Conservation (phyloP, 148 eudicot species). For the Fallopia convolvulus region DNA sequence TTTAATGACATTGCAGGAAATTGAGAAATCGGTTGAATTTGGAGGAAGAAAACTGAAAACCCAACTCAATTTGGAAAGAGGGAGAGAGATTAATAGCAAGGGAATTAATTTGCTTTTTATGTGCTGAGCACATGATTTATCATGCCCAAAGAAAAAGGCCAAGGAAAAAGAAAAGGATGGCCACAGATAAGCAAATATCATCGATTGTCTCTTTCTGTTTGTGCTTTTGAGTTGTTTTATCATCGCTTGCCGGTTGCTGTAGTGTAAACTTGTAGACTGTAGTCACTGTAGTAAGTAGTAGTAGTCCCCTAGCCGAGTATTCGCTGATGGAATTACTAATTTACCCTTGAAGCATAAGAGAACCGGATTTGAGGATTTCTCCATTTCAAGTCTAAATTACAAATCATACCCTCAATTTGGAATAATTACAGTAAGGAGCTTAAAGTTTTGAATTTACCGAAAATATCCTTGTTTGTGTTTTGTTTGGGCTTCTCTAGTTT, state of each 20-base stretch:
- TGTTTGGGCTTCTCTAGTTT: too few relatives aligned
- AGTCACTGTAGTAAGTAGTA: too few relatives aligned
- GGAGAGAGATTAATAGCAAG: not conserved
- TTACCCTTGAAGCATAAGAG: not conserved
- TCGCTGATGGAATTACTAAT: not conserved
- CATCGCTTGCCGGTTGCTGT: not conserved
- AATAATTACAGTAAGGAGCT: not conserved
- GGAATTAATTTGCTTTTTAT: not conserved
- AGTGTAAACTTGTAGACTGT: not conserved
- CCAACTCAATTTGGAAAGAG: not conserved
- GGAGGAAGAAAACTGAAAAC: not conserved
- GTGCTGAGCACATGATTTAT: constrained; percentile 6
- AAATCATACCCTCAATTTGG: not conserved
- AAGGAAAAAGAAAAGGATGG: not conserved
- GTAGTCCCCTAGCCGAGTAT: too few relatives aligned
- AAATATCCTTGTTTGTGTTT: not conserved
- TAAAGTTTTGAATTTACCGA: not conserved
- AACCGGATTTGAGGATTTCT: not conserved
- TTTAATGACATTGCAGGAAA: not conserved
- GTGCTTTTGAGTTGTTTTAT: not conserved
- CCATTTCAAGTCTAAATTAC: not conserved
- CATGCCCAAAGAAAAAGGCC: not conserved
- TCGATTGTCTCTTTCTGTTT: not conserved
- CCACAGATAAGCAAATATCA: constrained; percentile 5
- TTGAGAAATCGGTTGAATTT: not conserved